These are phyloP conservation scores for Cutaneotrichosporon cavernicola DNA, from an alignment of 1,284 basidiomycete species.

Conservation along the genomic window DNA sequence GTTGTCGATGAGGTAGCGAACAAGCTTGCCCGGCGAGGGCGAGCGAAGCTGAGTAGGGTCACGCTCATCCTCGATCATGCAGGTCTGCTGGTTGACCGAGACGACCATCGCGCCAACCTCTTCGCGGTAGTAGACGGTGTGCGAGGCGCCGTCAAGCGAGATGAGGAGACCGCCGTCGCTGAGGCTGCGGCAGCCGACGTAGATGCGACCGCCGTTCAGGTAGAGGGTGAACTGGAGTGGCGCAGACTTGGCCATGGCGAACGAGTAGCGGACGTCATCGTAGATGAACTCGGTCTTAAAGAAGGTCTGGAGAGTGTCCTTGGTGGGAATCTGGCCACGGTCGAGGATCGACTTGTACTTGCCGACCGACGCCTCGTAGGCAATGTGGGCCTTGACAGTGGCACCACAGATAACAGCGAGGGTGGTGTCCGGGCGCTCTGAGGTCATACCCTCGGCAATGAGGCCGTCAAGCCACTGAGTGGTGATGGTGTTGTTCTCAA, in stretches of 20 bases:
- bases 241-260: constrained; percentile 91
- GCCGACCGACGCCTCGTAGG: constrained; percentile 81
- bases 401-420: constrained; percentile 95
- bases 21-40: constrained; percentile 94
- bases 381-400: constrained; percentile 91
- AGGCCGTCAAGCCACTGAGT: constrained; percentile 98
- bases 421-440: constrained; percentile 88
- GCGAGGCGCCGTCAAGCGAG: constrained; percentile 86
- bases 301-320: constrained; percentile 92
- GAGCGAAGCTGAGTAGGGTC: constrained; percentile 96
- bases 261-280: constrained; percentile 92
- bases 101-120: constrained; percentile 92
- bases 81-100: constrained; percentile 96
- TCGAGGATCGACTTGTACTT: constrained; percentile 96
- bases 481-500: constrained; percentile 95
- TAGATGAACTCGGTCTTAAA: constrained; percentile 98
- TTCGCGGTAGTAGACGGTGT: constrained; percentile 97
- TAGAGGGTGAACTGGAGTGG: constrained; percentile 87
- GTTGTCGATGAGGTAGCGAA: constrained; percentile 92
- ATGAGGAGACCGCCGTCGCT: constrained; percentile 95
- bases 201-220: constrained; percentile 88
- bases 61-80: constrained; percentile 98
- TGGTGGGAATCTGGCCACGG: constrained; percentile 92
- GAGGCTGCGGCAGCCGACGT: constrained; percentile 84
- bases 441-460: constrained; percentile 90